phyloP scores from a whole-genome alignment of 306 rosid genomes.

The Cicer chorassanicum region DNA sequence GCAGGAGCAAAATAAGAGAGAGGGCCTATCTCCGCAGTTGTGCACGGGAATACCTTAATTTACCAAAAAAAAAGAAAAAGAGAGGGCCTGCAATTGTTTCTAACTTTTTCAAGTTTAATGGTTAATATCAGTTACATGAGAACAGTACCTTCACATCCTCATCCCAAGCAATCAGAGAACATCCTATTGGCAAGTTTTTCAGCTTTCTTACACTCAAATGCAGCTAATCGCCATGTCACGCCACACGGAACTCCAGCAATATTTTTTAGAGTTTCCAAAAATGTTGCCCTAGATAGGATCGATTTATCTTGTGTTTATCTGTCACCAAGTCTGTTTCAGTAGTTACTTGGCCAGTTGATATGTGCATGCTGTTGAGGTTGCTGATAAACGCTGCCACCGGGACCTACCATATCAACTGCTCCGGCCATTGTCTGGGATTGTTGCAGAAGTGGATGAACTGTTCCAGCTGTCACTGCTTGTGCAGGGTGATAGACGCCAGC shows the following conservation, averaged over 20 bases:
- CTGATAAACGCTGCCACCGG: constrained; percentile 89
- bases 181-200: constrained; percentile 59
- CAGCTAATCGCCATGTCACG: constrained; percentile 53
- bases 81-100: constrained; percentile 67
- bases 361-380: constrained; percentile 86
- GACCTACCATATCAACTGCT: constrained; percentile 91
- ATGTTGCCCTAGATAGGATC: constrained; percentile 49
- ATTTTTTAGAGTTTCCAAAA: constrained; percentile 59
- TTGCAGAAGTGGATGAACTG: constrained; percentile 90
- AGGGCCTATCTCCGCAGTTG: not conserved
- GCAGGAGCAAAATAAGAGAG: constrained; percentile 47
- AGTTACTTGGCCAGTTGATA: constrained; percentile 93
- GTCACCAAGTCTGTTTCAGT: constrained; percentile 56
- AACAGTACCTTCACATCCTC: constrained; percentile 70
- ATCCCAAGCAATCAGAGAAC: constrained; percentile 79
- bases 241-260: constrained; percentile 62
- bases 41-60: no score
- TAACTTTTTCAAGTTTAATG: constrained; percentile 64
- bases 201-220: constrained; percentile 56
- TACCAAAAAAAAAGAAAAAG: not conserved
- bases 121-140: constrained; percentile 82
- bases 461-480: constrained; percentile 73
- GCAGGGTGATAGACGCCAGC: constrained; percentile 91
- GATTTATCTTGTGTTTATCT: constrained; percentile 50
- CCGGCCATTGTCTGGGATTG: constrained; percentile 95